Percentiles rank a stretch among this genome's conserved stretches.
phyloP scores from a whole-genome alignment of 106 monocot species.

The Xerophyta viscosa region DNA sequence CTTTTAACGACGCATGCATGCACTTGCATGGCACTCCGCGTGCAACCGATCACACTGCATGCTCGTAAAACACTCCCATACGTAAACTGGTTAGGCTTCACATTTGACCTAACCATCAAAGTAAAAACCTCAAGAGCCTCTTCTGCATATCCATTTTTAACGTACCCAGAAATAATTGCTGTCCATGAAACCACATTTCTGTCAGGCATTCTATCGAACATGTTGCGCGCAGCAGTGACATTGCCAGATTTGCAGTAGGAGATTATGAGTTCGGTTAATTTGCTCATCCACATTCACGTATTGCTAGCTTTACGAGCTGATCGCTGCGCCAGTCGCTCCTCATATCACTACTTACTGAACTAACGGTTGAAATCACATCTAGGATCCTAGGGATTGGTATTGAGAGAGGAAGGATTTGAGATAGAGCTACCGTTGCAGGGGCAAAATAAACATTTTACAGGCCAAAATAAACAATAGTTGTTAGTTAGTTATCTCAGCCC shows the following conservation, averaged over 20 bases:
- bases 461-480: too few relatives aligned
- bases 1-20: constrained; percentile 51
- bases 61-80: constrained; percentile 49
- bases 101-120: constrained; percentile 37
- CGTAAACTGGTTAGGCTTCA: constrained; percentile 57
- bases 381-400: too few relatives aligned
- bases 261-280: constrained; percentile 64
- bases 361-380: too few relatives aligned
- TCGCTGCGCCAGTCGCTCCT: too few relatives aligned
- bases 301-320: too few relatives aligned
- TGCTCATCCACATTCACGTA: too few relatives aligned
- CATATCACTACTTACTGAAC: too few relatives aligned
- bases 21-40: constrained; percentile 39
- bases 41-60: constrained; percentile 26
- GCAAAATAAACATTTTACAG: too few relatives aligned
- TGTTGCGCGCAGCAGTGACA: constrained; percentile 28
- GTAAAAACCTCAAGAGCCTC: constrained; percentile 40
- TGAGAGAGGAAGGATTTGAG: too few relatives aligned
- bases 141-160: constrained; percentile 24
- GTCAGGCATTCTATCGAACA: constrained; percentile 65
- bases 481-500: too few relatives aligned
- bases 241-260: constrained; percentile 43
- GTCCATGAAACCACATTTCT: constrained; percentile 76
- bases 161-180: constrained; percentile 59
- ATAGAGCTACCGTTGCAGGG: too few relatives aligned